phyloP scores from a whole-genome alignment of 129 eudicot species.

The Centaurea solstitialis region DNA sequence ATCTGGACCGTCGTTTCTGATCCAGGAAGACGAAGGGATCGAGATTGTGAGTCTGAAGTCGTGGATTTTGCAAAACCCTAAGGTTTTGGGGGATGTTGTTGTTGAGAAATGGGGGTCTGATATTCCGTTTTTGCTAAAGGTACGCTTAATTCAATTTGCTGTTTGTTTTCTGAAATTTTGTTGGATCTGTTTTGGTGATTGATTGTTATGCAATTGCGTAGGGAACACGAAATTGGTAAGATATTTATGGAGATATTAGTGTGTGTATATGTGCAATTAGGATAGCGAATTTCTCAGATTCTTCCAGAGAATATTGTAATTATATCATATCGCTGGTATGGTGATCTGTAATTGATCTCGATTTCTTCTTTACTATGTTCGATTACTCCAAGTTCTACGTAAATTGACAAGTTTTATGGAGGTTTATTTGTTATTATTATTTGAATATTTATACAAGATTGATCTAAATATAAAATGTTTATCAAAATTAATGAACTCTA shows the following conservation, averaged over 20 bases:
- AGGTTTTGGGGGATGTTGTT: slow-evolving; percentile 81
- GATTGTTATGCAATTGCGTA: background rate
- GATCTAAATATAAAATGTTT: no score
- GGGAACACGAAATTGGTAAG: slow-evolving; percentile 2
- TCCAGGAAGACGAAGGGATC: background rate
- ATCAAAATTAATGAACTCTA: no score
- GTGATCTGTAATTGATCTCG: background rate
- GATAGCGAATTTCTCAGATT: background rate
- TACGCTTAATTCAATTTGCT: background rate
- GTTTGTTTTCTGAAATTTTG: background rate
- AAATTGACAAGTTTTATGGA: no score
- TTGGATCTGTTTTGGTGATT: background rate
- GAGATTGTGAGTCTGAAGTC: slow-evolving; percentile 48
- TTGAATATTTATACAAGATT: no score
- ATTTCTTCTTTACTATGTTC: background rate
- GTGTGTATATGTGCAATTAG: background rate
- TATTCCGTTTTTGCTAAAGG: slow-evolving; percentile 91
- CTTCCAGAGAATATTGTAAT: background rate
- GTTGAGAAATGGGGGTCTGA: slow-evolving; percentile 63
- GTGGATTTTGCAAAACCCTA: slow-evolving; percentile 72
- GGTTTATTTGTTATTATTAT: no score
- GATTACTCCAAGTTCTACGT: background rate
- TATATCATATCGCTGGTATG: background rate
- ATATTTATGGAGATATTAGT: background rate
- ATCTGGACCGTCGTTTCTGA: slow-evolving; percentile 70